Evolutionary conservation across 495 filamentous ascomycete genomes (phyloP), one percentile per base, ranked within the genome.

Genomic region (Podospora australis): DNA sequence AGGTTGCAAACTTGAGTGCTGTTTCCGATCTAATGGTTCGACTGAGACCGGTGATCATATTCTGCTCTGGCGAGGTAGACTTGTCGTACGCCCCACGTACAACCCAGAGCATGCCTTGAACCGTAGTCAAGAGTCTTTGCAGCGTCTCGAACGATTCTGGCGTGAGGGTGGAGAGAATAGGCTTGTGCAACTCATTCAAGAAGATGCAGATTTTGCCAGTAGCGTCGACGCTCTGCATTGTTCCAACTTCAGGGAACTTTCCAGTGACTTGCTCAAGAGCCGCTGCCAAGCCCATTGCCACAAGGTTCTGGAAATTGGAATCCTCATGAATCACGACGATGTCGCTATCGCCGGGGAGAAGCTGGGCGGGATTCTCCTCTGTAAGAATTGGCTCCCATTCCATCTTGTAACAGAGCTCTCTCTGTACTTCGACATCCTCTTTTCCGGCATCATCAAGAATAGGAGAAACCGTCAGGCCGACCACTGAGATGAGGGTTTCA

Each of bases 21-120:
- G 72, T 70, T 55, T 81, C 78, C 0, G 76, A 77, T 1, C 76
- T 73, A 45, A 79, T 69, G 23, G 71, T 76, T 23, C 78, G 61
- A 39, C 70, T 70, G 8, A 79, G 49, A 35, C 78, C 78, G 10
- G 69, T 61, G n/a, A 74, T 61, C 70, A 80, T 78, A 52, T 77
- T 73, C 22, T 67, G 60, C 23, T 78, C 67, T 13, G 78, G 76
- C 19, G 60, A 65, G 1, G 65, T 59, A 2, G 61, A 62, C 38
- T 66, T 63, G 6, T 59, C 55, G 44, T 70, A 69, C 0, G 69
- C 72, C 14, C 72, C 70, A 7, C 66, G 64, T 41, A 74, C 73
- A 19, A 75, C 68, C 78, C 78, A 81, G 9, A 81, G 54, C 0
- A 71, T 59, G 10, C 69, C 67, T 21, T 65, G 54, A 8, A 67